phyloP scores from a whole-genome alignment of 129 eudicot species.

The Arctium lappa region DNA sequence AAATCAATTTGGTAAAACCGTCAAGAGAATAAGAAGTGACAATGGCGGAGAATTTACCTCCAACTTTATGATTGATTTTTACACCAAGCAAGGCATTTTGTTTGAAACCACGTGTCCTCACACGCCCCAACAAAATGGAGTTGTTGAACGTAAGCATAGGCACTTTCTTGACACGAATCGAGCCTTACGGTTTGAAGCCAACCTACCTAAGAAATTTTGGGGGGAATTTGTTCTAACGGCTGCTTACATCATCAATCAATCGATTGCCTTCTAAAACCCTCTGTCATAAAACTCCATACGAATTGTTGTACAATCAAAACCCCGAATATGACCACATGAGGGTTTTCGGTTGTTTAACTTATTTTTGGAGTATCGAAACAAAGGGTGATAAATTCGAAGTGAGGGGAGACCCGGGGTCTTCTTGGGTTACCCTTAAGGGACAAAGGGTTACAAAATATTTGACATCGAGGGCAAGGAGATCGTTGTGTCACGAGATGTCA shows the following conservation, averaged over 20 bases:
- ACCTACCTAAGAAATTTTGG: not conserved
- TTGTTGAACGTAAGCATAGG: not conserved
- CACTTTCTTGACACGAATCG: constrained; percentile 11
- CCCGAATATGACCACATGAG: not conserved
- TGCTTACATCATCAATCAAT: constrained; percentile 2
- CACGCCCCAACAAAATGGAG: constrained; percentile 13
- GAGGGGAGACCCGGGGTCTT: too few species aligned
- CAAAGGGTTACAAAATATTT: constrained; percentile 17
- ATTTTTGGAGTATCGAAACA: too few species aligned
- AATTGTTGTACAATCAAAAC: not conserved
- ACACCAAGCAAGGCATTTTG: not conserved
- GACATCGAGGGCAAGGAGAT: not conserved
- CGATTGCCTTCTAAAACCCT: not conserved
- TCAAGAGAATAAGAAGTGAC: too few species aligned
- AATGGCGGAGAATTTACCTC: too few species aligned
- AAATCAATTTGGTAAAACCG: too few species aligned
- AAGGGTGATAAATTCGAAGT: too few species aligned
- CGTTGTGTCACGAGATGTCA: constrained; percentile 1
- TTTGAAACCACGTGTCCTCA: not conserved
- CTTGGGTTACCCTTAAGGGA: constrained; percentile 2
- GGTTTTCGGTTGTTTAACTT: constrained; percentile 20
- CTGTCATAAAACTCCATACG: not conserved
- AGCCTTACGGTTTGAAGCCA: not conserved
- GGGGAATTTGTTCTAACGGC: constrained; percentile 5
- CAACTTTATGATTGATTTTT: not conserved